Evolutionary conservation across 306 rosid genomes (phyloP).

Genomic region (Ormosia emarginata): DNA sequence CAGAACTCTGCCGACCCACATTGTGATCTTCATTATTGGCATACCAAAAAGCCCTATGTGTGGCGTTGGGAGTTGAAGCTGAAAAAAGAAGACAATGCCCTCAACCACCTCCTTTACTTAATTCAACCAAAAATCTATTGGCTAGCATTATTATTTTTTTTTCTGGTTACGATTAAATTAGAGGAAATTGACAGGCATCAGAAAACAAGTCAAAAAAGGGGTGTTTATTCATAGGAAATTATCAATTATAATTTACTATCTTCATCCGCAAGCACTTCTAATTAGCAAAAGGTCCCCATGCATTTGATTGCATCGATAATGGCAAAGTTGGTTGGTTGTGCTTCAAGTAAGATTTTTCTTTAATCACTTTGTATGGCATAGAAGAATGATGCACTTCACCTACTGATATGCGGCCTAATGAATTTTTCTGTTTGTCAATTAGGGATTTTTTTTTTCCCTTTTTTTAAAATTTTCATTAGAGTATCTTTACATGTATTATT

Average conservation of each 20-base stretch:
- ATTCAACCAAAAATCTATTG: background rate
- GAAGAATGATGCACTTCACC: background rate
- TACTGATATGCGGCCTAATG: background rate
- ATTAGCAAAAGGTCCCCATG: background rate
- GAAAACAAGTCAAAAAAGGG: conserved; percentile 15
- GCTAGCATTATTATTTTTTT: background rate
- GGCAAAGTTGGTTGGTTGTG: background rate
- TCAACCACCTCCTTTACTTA: conserved; percentile 25
- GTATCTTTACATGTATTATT: too few relatives aligned
- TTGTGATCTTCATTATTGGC: background rate
- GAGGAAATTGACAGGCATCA: background rate
- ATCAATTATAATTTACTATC: background rate
- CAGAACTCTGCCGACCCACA: background rate
- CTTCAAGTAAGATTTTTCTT: background rate
- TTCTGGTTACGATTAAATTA: background rate
- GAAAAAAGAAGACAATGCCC: background rate
- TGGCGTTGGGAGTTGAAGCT: background rate
- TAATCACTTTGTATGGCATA: background rate
- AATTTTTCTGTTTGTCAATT: background rate
- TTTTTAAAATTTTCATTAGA: too few relatives aligned
- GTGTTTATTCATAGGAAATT: background rate
- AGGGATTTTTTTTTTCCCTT: too few relatives aligned
- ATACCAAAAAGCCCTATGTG: background rate
- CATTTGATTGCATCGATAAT: background rate
- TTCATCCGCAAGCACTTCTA: background rate